Evolutionary conservation across 352 stramenopile species (phyloP).

Genomic region (Plasmopara muralis): DNA sequence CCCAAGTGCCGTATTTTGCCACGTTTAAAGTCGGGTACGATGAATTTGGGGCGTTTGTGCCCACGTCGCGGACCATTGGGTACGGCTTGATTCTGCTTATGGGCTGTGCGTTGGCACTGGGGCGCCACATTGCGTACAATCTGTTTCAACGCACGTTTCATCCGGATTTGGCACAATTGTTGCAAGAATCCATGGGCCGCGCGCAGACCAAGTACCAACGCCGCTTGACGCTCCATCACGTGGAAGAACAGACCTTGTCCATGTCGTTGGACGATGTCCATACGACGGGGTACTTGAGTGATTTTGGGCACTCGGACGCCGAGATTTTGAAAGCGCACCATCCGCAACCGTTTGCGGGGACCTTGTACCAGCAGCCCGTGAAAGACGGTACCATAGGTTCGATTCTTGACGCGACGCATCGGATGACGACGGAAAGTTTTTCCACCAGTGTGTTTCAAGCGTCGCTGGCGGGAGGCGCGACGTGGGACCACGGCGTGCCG

Average conservation of each 20-base stretch:
- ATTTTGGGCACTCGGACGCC: constrained; percentile 45
- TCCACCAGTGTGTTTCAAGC: no score
- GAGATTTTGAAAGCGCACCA: constrained; percentile 33
- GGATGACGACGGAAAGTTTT: no score
- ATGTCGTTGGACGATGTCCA: constrained; percentile 75
- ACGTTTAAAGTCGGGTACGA: constrained; percentile 73
- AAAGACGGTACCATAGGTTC: no score
- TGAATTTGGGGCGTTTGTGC: constrained; percentile 63
- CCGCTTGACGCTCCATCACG: constrained; percentile 63
- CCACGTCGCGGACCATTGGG: constrained; percentile 43
- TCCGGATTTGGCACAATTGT: constrained; percentile 55
- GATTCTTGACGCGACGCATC: no score
- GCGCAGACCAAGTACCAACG: constrained; percentile 27
- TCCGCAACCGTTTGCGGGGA: constrained; percentile 14
- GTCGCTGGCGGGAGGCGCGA: no score
- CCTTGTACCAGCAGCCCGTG: constrained; percentile 18
- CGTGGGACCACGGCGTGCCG: constrained; percentile 31
- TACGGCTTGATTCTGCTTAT: constrained; percentile 66
- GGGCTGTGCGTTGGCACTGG: constrained; percentile 59
- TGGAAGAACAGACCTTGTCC: constrained; percentile 66
- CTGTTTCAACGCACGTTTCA: constrained; percentile 76
- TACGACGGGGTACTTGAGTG: constrained; percentile 35
- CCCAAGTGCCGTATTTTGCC: constrained; percentile 46
- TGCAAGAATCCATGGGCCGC: constrained; percentile 51
- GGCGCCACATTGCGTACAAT: constrained; percentile 71